These are phyloP conservation scores for Sideroxylon spinosum DNA, from an alignment of 179 eudicot genomes.

Conservation along the genomic window DNA sequence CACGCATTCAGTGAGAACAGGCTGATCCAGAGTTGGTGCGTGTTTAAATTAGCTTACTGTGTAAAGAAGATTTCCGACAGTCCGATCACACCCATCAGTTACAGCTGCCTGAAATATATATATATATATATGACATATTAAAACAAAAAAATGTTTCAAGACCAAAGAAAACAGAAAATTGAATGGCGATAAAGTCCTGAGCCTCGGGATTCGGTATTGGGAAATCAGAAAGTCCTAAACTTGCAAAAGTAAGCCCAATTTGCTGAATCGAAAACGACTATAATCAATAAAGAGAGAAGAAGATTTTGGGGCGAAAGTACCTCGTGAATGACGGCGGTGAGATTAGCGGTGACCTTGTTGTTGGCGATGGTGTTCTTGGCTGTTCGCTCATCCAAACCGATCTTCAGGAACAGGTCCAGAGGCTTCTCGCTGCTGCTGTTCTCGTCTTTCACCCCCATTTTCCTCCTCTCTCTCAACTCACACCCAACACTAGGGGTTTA, in stretches of 20 bases:
- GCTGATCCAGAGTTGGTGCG: not conserved
- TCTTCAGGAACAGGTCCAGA: slow-evolving; percentile 56
- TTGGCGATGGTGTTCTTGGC: slow-evolving; percentile 82
- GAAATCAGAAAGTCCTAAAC: not conserved
- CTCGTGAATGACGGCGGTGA: slow-evolving; percentile 72
- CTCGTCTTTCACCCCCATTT: slow-evolving; percentile 24
- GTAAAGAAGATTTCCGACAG: slow-evolving; percentile 74
- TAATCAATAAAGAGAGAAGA: not conserved
- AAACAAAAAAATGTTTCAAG: not conserved
- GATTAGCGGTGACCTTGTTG: slow-evolving; percentile 74
- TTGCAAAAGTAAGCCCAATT: too few species aligned
- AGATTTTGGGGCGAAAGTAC: slow-evolving; percentile 24
- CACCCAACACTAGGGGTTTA: not conserved
- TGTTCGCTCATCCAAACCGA: slow-evolving; percentile 69
- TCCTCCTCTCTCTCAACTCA: not conserved
- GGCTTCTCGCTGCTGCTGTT: slow-evolving; percentile 15
- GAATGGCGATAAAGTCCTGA: not conserved
- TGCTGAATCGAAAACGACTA: not conserved
- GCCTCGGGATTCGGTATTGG: not conserved
- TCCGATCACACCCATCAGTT: slow-evolving; percentile 66
- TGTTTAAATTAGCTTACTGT: slow-evolving; percentile 34
- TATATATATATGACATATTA: not conserved
- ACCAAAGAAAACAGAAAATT: not conserved
- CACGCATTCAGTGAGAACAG: not conserved
- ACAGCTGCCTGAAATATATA: slow-evolving; percentile 63